phyloP scores from a whole-genome alignment of 2,329 filamentous ascomycete genomes.

The Colletotrichum camelliae region DNA sequence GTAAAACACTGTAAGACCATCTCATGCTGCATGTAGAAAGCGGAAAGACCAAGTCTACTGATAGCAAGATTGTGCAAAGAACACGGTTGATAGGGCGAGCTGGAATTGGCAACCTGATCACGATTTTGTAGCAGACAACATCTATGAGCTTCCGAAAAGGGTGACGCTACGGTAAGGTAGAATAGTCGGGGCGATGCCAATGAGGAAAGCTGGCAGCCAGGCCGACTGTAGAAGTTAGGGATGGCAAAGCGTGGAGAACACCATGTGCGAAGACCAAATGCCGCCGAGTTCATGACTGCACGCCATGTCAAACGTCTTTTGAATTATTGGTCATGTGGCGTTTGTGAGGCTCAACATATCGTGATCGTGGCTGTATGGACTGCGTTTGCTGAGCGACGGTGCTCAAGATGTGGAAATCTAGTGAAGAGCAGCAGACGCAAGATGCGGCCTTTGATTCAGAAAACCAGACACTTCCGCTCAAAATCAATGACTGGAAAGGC shows the following conservation, averaged over 20 bases:
- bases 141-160: background rate
- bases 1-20: background rate
- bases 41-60: background rate
- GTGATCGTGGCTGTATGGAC: background rate
- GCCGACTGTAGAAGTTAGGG: too few species aligned
- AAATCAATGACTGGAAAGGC: background rate
- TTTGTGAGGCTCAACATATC: background rate
- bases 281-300: background rate
- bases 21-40: background rate
- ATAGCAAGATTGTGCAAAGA: background rate
- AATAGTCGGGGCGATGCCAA: background rate
- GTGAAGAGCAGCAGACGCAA: background rate
- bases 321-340: background rate
- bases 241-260: background rate
- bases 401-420: background rate
- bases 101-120: background rate
- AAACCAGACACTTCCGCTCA: background rate
- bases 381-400: background rate
- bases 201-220: background rate
- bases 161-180: background rate
- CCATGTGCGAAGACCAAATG: background rate
- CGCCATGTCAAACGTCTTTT: background rate
- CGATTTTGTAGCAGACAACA: background rate
- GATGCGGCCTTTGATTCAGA: background rate
- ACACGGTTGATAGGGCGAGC: background rate